Base-by-base conservation (phyloP, 805 yeast genomes). In the Nakazawaea populi region DNA sequence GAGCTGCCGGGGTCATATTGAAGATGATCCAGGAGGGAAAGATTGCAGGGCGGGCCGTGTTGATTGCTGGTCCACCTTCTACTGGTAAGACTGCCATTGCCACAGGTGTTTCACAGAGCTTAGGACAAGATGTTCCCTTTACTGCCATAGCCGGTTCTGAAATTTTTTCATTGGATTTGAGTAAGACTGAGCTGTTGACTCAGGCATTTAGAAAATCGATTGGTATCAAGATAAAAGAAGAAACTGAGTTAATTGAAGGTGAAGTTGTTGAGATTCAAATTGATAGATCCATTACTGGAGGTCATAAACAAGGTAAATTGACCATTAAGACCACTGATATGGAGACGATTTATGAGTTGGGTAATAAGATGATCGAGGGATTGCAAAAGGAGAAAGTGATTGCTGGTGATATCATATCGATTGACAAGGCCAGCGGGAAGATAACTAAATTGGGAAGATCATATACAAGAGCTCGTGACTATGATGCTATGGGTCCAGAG, bases 71-170 rank as follows among this genome's bases (percentile, higher is more conserved):
- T 40, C 98, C 98, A 9, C 99, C 99, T 31, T 89, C 96, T 11
- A 94, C 99, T 0, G 99, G 99, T 69, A 94, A 94, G 68, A 94
- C 99, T 3, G 99, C 99, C 38, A 80, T 94, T 60, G 99, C 99
- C 11, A 87, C 90, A 86, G 99, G 97, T 14, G 75, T 87, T 40
- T 77, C 90, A 2, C 91, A 86, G 64, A 83, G 80, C 48, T 72
- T 87, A 58, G 85, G 85, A 8, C 61, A 72, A 11, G 89, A 84
- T 55, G 97, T 94, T 53, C 99, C 99, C 39, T 94, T 94, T 68
- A 92, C 97, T 40, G 89, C 96, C 8, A 78, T 94, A 66, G 92
- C 96, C 8, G 99, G 97, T 4, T 85, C 96, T 34, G 99, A 94
- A 71, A 81, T 94, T 54, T 94, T 82, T 63, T 88, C 96, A 5